A percentile compares a stretch with the other conserved stretches of the same genome.
Evolutionary conservation across 139 green algal genomes (phyloP).

Genomic region (Coelastrella sp.): DNA sequence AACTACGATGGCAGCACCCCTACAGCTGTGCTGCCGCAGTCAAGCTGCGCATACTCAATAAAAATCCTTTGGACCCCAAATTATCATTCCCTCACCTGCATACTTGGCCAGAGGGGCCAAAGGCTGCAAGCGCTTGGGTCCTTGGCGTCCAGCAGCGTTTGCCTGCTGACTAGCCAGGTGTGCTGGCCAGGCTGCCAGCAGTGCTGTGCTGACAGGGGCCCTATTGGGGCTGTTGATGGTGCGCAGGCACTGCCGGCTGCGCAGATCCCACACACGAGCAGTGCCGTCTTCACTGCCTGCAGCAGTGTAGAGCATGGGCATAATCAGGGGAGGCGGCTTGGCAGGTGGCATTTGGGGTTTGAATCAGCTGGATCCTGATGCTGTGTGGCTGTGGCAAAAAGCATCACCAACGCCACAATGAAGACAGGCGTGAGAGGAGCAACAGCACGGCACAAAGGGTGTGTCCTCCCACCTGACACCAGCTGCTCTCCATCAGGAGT

Average conservation of each 20-base stretch:
- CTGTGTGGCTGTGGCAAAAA: neutral
- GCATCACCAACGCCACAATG: too few relatives aligned
- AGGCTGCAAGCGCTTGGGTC: slow-evolving; percentile 68
- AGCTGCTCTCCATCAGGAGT: slow-evolving; percentile 70
- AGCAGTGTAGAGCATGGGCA: neutral
- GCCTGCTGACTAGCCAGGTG: slow-evolving; percentile 43
- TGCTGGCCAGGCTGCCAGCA: slow-evolving; percentile 64
- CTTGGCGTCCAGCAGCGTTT: slow-evolving; percentile 45
- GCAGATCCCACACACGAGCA: slow-evolving; percentile 83
- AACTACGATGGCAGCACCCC: neutral
- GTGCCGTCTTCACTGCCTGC: slow-evolving; percentile 72
- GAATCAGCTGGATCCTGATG: neutral
- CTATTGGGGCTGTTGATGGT: slow-evolving; percentile 64
- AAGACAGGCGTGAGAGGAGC: too few relatives aligned
- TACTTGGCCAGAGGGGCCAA: slow-evolving; percentile 78
- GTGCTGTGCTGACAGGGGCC: slow-evolving; percentile 66
- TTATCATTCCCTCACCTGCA: slow-evolving; percentile 1
- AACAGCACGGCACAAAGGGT: neutral
- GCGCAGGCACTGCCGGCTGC: slow-evolving; percentile 74
- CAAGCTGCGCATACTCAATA: neutral
- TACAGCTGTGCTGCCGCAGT: neutral
- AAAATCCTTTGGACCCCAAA: too few relatives aligned
- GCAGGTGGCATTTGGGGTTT: neutral
- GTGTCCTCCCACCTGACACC: slow-evolving; percentile 58
- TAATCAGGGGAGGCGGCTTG: neutral